Evolutionary conservation across 192 early-diverging fungal genomes (phyloP).

Genomic region (Gamsiella multidivaricata): DNA sequence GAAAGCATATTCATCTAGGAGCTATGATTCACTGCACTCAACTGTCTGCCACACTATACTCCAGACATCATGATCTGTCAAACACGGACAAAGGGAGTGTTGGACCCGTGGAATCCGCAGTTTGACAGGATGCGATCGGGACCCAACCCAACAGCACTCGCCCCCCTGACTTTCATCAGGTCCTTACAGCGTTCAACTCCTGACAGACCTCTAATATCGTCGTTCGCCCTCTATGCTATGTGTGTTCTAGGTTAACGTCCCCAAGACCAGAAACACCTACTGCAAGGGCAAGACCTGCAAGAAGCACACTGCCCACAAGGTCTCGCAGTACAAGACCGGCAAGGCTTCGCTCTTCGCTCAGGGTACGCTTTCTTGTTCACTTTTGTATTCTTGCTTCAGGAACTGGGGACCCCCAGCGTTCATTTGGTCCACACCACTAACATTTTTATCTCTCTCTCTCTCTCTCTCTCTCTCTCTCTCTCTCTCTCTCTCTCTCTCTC

Average conservation of each 20-base stretch:
- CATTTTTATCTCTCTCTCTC: no score
- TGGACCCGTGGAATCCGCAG: neutral
- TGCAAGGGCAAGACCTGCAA: conserved; percentile 97
- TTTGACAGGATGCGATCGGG: no score
- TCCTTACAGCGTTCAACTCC: no score
- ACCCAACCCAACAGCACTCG: neutral
- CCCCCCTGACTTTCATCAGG: no score
- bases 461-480: no score
- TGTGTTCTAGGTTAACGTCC: conserved; percentile 90
- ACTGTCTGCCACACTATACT: neutral
- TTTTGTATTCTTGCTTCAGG: neutral
- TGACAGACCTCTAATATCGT: neutral
- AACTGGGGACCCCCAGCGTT: no score
- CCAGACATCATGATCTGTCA: neutral
- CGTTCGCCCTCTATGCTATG: neutral
- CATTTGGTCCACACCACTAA: no score
- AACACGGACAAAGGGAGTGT: neutral
- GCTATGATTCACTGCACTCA: neutral
- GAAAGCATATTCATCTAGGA: conserved; percentile 4
- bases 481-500: no score
- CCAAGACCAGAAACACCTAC: conserved; percentile 99
- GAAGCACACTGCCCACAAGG: conserved; percentile 99
- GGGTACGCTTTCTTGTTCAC: conserved; percentile 69
- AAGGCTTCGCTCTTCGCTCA: conserved; percentile 99
- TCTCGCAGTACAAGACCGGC: conserved; percentile 99